Base-by-base conservation (phyloP, 83 land plant species). In the Picea abies region DNA sequence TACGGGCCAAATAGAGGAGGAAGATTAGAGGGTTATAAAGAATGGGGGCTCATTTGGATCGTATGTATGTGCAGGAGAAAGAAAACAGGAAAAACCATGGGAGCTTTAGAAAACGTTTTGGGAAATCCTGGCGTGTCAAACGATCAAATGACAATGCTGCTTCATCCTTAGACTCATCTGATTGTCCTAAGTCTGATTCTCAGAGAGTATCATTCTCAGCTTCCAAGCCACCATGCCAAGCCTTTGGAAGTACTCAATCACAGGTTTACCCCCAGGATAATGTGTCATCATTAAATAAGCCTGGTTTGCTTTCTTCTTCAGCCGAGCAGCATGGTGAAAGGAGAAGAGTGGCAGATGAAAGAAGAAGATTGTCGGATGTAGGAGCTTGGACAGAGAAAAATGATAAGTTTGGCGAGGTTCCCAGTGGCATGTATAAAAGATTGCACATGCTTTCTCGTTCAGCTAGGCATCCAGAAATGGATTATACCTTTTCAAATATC, bases 41-140 rank as follows among this genome's bases (percentile, higher is more conserved):
- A 47, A 75, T 75, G 78, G 78, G 78, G 52, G 78, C 78, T 75
- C 60, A 75, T 75, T 56, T 75, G 7, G 78, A 75, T 75, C 78
- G 78, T 75, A 75, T 75, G 78, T 32, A 75, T 75, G 78, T 75
- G 78, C 78, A 75, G 78, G 78, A 75, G 78, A 75, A 75, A 49
- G 78, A 75, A 75, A 56, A 75, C 60, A 75, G 23, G 44, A 17
- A 75, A 44, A 75, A 11, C 60, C 32, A 49, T 75, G 78, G 78
- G 52, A 75, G 60, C 78, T 75, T 75, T 75, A 52, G 78, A 75
- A 75, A 75, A 49, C 49, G 60, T 75, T 75, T 75, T 44, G 44
- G 78, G 49, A 75, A 75, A 47, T 75, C 78, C 23, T 44, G 78
- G 78, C 78, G 58, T 44, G 49, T 47, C 29, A 75, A 75, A 14